phyloP scores from a whole-genome alignment of 495 filamentous ascomycete genomes.

The Penicillium bialowiezense region DNA sequence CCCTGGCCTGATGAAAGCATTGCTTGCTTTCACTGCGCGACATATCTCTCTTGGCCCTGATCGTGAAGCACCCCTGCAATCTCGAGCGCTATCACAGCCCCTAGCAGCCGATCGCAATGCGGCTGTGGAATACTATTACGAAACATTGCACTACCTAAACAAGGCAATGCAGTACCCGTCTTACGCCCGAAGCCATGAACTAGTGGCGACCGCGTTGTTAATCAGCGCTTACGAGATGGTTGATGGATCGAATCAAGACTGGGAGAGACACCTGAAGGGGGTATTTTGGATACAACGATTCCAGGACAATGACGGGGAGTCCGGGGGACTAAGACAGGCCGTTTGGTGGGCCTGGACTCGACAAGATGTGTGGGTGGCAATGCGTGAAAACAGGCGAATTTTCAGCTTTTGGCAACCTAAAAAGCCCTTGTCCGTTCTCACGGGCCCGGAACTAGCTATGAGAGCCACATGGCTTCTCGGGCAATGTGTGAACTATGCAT shows the following conservation, averaged over 20 bases:
- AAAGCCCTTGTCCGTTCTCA: constrained; percentile 5
- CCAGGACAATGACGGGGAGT: constrained; percentile 22
- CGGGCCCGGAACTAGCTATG: constrained; percentile 15
- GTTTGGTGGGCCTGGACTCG: constrained; percentile 24
- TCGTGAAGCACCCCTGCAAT: not conserved
- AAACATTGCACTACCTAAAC: constrained; percentile 21
- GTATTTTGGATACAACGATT: constrained; percentile 24
- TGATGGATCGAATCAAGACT: constrained; percentile 21
- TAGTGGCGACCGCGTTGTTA: constrained; percentile 18
- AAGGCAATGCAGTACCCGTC: constrained; percentile 17
- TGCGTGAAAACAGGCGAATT: constrained; percentile 12
- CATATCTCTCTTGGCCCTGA: constrained; percentile 15
- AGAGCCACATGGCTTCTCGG: constrained; percentile 12
- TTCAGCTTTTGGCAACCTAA: constrained; percentile 18
- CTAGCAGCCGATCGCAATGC: constrained; percentile 6
- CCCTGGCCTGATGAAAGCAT: constrained; percentile 14
- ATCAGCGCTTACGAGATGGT: constrained; percentile 26
- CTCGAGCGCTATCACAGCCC: not conserved
- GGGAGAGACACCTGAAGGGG: constrained; percentile 21
- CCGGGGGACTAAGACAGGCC: constrained; percentile 16
- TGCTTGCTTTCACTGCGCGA: constrained; percentile 13
- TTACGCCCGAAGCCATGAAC: constrained; percentile 16
- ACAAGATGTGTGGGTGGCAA: constrained; percentile 23
- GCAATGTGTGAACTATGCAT: constrained; percentile 20
- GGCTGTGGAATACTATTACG: constrained; percentile 19